These are phyloP conservation scores for Candida sphagnicola DNA, from an alignment of 805 yeast species.

Conservation along the genomic window DNA sequence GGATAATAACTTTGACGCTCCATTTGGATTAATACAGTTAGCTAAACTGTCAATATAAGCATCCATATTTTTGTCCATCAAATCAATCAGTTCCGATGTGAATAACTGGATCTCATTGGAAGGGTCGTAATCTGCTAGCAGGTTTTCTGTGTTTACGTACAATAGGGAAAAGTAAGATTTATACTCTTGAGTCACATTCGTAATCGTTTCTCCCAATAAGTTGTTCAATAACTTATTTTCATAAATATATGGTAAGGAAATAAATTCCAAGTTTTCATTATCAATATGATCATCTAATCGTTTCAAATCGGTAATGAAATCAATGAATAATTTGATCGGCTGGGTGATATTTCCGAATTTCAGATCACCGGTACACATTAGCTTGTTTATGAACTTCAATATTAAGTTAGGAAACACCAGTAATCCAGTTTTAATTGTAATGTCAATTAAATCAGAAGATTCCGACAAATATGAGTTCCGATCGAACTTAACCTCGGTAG, in stretches of 20 bases:
- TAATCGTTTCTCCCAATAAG: slow-evolving; percentile 6
- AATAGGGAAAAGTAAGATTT: slow-evolving; percentile 8
- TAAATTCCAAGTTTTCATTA: slow-evolving; percentile 13
- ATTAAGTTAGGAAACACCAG: slow-evolving; percentile 5
- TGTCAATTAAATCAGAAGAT: not conserved
- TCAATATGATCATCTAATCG: slow-evolving; percentile 16
- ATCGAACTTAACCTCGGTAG: slow-evolving; percentile 12
- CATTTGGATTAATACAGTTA: slow-evolving; percentile 1
- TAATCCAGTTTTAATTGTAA: slow-evolving; percentile 2
- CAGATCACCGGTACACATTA: slow-evolving; percentile 1
- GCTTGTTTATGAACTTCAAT: slow-evolving; percentile 4
- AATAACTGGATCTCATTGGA: slow-evolving; percentile 9
- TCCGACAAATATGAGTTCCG: slow-evolving; percentile 5
- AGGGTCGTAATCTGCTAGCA: not conserved
- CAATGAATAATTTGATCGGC: slow-evolving; percentile 19
- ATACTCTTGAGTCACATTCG: slow-evolving; percentile 7
- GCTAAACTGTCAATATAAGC: slow-evolving; percentile 19
- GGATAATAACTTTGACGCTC: slow-evolving; percentile 1
- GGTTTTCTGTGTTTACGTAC: not conserved
- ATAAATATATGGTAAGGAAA: slow-evolving; percentile 10
- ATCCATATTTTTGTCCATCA: slow-evolving; percentile 26
- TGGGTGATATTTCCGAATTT: slow-evolving; percentile 2
- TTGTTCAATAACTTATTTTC: slow-evolving; percentile 4
- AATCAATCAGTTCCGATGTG: slow-evolving; percentile 16
- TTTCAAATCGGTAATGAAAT: slow-evolving; percentile 21